Percentiles rank a stretch among this genome's conserved stretches.
phyloP scores from a whole-genome alignment of 306 rosid species.

The Quercus variabilis region DNA sequence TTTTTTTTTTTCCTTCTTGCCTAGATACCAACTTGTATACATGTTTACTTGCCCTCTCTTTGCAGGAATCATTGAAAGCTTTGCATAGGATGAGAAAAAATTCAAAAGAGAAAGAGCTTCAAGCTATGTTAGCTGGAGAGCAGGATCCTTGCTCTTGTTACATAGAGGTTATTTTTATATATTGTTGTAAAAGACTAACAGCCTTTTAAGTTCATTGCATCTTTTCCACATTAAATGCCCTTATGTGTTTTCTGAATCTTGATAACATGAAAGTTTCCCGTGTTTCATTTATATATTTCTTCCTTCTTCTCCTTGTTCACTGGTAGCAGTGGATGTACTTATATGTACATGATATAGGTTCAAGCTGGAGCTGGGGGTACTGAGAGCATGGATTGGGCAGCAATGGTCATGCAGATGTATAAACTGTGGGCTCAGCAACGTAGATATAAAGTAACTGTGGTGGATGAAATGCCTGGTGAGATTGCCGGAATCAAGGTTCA shows the following conservation, averaged over 20 bases:
- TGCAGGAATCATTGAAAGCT: constrained; percentile 72
- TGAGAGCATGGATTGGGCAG: constrained; percentile 99
- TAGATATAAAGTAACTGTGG: constrained; percentile 65
- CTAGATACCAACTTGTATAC: constrained; percentile 16
- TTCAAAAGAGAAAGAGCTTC: constrained; percentile 83
- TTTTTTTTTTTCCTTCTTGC: constrained; percentile 3
- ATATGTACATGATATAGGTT: constrained; percentile 44
- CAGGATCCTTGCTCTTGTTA: constrained; percentile 82
- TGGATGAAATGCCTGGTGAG: constrained; percentile 98
- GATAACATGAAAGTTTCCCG: not conserved
- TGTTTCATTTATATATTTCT: not conserved
- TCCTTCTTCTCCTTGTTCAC: not conserved
- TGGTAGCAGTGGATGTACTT: constrained; percentile 2
- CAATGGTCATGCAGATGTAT: constrained; percentile 97
- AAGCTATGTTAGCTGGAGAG: constrained; percentile 89
- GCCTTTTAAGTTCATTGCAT: not conserved
- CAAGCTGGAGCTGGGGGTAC: constrained; percentile 99
- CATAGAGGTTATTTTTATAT: constrained; percentile 66
- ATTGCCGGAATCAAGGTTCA: constrained; percentile 97
- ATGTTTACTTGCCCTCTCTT: constrained; percentile 25
- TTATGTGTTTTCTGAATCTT: not conserved
- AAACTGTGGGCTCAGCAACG: constrained; percentile 73
- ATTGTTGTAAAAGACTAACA: not conserved
- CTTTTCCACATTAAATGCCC: constrained; percentile 7
- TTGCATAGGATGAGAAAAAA: constrained; percentile 68